phyloP scores from a whole-genome alignment of 495 filamentous ascomycete genomes.

The Amniculicola lignicola region DNA sequence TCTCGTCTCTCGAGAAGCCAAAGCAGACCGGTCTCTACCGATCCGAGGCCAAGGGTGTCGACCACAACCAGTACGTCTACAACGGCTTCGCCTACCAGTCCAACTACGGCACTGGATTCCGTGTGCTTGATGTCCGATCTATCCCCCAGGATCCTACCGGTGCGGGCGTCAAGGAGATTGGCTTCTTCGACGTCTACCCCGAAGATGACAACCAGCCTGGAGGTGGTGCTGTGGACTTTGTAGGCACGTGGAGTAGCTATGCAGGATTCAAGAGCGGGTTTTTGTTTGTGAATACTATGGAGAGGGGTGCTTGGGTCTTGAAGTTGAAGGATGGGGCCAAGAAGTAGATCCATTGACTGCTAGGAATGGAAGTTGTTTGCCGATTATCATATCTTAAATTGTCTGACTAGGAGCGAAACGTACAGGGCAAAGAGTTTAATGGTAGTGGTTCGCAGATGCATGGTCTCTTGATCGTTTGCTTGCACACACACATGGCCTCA shows the following conservation, averaged over 20 bases:
- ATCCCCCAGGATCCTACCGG: slow-evolving; percentile 56
- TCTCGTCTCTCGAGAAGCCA: slow-evolving; percentile 29
- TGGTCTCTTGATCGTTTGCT: too few relatives aligned
- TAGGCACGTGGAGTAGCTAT: slow-evolving; percentile 58
- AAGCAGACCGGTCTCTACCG: slow-evolving; percentile 56
- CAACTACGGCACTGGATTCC: slow-evolving; percentile 58
- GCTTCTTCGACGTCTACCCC: slow-evolving; percentile 59
- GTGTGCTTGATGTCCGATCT: slow-evolving; percentile 54
- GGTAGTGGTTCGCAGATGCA: too few relatives aligned
- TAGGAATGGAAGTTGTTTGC: too few relatives aligned
- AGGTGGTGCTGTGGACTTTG: slow-evolving; percentile 52
- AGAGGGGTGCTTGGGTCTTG: slow-evolving; percentile 56
- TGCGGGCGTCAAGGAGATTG: slow-evolving; percentile 49
- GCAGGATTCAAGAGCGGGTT: slow-evolving; percentile 56
- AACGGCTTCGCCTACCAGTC: slow-evolving; percentile 54
- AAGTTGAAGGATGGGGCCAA: slow-evolving; percentile 18
- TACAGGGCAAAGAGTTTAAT: too few relatives aligned
- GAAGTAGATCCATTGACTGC: slow-evolving; percentile 11
- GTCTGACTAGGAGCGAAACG: too few relatives aligned
- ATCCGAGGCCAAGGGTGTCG: slow-evolving; percentile 50
- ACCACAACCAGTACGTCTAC: slow-evolving; percentile 62
- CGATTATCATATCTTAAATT: too few relatives aligned
- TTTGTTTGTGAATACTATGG: slow-evolving; percentile 59
- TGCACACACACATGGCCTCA: too few relatives aligned
- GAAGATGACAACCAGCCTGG: slow-evolving; percentile 52